A percentile compares a stretch with the other conserved stretches of the same genome.
phyloP scores from a whole-genome alignment of 495 filamentous ascomycete genomes.

The Cenococcum geophilum region DNA sequence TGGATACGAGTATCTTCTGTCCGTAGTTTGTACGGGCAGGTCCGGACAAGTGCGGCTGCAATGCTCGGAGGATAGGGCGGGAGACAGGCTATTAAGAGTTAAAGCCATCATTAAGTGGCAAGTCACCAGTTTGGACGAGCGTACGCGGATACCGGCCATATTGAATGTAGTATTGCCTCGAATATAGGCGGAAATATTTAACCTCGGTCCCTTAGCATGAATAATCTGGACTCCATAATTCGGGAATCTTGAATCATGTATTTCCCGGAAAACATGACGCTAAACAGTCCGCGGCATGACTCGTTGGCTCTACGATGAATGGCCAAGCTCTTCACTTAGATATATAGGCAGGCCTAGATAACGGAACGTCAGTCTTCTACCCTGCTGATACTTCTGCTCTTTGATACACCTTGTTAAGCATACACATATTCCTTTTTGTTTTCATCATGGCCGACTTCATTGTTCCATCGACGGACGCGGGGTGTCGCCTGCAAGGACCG shows the following conservation, averaged over 20 bases:
- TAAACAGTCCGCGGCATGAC: background rate
- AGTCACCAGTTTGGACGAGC: too few species aligned
- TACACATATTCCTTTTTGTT: background rate
- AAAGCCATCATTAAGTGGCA: too few species aligned
- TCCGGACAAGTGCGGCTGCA: too few species aligned
- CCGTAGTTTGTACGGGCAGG: too few species aligned
- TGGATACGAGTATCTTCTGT: too few species aligned
- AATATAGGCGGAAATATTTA: conserved; percentile 1
- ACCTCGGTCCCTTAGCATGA: background rate
- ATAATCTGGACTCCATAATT: background rate
- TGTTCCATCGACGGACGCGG: conserved; percentile 22
- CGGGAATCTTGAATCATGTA: background rate
- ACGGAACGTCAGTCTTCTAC: background rate
- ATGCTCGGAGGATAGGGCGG: too few species aligned
- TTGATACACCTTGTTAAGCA: background rate
- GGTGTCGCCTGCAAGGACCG: conserved; percentile 22
- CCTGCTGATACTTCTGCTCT: background rate
- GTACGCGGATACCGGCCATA: too few species aligned
- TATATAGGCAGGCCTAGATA: conserved; percentile 2
- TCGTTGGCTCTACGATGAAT: background rate
- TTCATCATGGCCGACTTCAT: conserved; percentile 27
- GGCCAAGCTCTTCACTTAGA: background rate
- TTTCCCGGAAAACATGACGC: background rate
- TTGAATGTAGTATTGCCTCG: too few species aligned
- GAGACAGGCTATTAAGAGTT: too few species aligned